Conservation (phyloP, 352 stramenopile genomes). For the Phytophthora sansomeana region DNA sequence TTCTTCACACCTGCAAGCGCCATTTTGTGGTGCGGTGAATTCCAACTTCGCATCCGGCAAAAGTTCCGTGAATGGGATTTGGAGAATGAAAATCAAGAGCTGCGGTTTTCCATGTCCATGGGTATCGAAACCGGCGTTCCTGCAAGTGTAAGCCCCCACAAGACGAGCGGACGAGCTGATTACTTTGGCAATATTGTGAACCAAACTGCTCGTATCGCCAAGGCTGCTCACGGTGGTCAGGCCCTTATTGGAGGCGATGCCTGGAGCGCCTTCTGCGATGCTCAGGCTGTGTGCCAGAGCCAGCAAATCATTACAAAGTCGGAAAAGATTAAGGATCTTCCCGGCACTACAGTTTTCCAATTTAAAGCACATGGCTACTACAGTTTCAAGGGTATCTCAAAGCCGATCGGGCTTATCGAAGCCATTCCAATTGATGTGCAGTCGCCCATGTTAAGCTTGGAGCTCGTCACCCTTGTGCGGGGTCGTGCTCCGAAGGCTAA, state of each 20-base stretch:
- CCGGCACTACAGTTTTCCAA: conserved; percentile 73
- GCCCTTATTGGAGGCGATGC: conserved; percentile 85
- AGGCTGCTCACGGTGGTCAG: conserved; percentile 80
- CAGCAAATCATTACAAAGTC: conserved; percentile 51
- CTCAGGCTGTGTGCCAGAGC: conserved; percentile 39
- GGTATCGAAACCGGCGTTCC: conserved; percentile 85
- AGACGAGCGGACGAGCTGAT: conserved; percentile 87
- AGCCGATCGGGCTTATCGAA: conserved; percentile 82
- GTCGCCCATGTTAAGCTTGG: conserved; percentile 50
- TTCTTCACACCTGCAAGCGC: conserved; percentile 87
- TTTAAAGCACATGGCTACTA: conserved; percentile 89
- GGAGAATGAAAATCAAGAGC: conserved; percentile 78
- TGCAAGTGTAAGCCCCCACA: conserved; percentile 88
- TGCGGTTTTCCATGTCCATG: conserved; percentile 91
- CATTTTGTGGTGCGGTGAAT: conserved; percentile 88
- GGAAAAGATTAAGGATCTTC: conserved; percentile 55
- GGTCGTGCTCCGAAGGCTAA: conserved; percentile 66
- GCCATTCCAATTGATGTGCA: conserved; percentile 78
- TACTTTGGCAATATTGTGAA: conserved; percentile 93
- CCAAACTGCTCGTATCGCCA: conserved; percentile 88
- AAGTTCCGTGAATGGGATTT: conserved; percentile 84
- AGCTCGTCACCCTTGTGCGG: conserved; percentile 42
- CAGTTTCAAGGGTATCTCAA: conserved; percentile 87
- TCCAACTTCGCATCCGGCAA: conserved; percentile 79
- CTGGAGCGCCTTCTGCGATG: conserved; percentile 71